A percentile compares a stretch with the other conserved stretches of the same genome.
phyloP scores from a whole-genome alignment of 176 grass and related monocot genomes.

The Phragmites australis region DNA sequence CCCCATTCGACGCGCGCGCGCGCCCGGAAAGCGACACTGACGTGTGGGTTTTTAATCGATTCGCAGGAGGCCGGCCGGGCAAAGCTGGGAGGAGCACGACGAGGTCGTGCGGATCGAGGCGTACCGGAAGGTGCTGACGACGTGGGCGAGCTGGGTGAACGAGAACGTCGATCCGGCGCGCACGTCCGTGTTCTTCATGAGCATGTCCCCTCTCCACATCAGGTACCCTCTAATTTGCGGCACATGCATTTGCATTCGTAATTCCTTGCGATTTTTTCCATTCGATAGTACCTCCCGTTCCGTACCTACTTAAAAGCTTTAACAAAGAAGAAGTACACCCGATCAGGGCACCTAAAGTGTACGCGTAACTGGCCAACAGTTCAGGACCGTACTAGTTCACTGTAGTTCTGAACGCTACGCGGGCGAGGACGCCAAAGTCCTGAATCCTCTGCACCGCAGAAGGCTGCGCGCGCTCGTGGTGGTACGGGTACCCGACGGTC shows the following conservation, averaged over 20 bases:
- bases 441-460: not conserved
- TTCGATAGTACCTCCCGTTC: not conserved
- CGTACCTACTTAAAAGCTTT: not conserved
- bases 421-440: not conserved
- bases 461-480: not conserved
- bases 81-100: slow-evolving; percentile 70
- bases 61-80: slow-evolving; percentile 54
- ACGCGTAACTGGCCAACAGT: not conserved
- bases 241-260: no score
- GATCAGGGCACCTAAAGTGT: not conserved
- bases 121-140: slow-evolving; percentile 65
- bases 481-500: not conserved
- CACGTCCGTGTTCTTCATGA: slow-evolving; percentile 93
- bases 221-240: slow-evolving; percentile 41
- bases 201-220: slow-evolving; percentile 87
- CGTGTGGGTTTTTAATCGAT: not conserved
- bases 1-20: not conserved
- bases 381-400: not conserved
- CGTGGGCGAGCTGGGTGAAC: slow-evolving; percentile 80
- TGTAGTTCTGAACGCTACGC: not conserved
- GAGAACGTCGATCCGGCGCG: slow-evolving; percentile 70
- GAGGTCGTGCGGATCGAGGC: slow-evolving; percentile 63
- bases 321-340: not conserved
- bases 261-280: no score
- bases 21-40: slow-evolving; percentile 4